Base-by-base conservation (phyloP, 441 rosid genomes). In the Bocquillonia castaneifolia region DNA sequence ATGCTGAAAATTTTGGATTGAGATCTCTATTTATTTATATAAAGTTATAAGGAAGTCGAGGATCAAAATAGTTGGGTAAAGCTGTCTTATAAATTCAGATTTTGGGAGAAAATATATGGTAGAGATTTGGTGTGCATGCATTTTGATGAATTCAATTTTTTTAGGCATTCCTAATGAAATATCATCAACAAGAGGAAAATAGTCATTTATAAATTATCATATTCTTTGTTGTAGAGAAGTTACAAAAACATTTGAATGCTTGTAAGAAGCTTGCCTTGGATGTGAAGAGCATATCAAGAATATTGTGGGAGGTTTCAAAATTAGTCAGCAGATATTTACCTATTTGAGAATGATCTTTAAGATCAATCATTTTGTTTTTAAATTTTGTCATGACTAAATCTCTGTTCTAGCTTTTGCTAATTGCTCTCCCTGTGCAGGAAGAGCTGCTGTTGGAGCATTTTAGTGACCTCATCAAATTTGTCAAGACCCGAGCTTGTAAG, bases 401-500 rank as follows among this genome's bases (percentile, higher is more conserved):
- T 17, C 15, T 23, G 26, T 52, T 29, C n/a, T 50, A 7, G 17
- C 23, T 54, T 39, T 17, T 50, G 55, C 53, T 23, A 31, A 57
- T 42, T 37, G 31, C n/a, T n/a, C 45, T 36, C 51, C 47, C 56
- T 29, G 6, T 73, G 83, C 89, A 94, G 99, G 99, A 94, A 80
- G 98, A 92, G 76, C 73, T 95, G 75, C 82, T 95, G 37, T 64
- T 86, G 62, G 99, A 95, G 82, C 99, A 95, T 84, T 95, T 92
- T 61, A 81, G 93, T 55, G 92, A 92, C 74, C 79, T 95, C 61
- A 95, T 95, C 67, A 95, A 85, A 81, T 95, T 95, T 65, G 96
- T 95, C 74, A 95, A 95, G 79, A 80, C 78, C 57, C 84, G 97
- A 69, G 94, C 87, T 47, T 88, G 99, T 92, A 86, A 88, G 98